These are phyloP conservation scores for Suillus ampliporus DNA, from an alignment of 768 basidiomycete genomes.

Conservation along the genomic window DNA sequence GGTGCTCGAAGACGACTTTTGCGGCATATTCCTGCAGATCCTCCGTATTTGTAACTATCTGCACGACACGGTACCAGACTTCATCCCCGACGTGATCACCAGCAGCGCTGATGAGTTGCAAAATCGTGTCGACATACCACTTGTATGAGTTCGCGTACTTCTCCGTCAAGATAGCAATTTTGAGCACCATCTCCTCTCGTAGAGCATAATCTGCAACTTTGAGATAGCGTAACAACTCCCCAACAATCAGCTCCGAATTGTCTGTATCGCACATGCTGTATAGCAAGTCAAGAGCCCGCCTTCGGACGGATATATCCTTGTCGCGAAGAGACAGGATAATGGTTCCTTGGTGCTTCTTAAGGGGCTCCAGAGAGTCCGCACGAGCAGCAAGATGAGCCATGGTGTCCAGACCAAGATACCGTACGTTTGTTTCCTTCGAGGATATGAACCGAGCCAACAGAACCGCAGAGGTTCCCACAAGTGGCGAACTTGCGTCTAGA, in stretches of 20 bases:
- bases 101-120: slow-evolving; percentile 94
- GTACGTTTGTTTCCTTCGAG: slow-evolving; percentile 97
- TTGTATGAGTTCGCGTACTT: slow-evolving; percentile 97
- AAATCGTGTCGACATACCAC: slow-evolving; percentile 98
- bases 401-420: slow-evolving; percentile 96
- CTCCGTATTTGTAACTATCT: slow-evolving; percentile 98
- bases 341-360: slow-evolving; percentile 95
- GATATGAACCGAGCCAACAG: slow-evolving; percentile 95
- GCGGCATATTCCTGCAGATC: slow-evolving; percentile 97
- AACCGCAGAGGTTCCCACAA: slow-evolving; percentile 87
- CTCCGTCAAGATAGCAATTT: slow-evolving; percentile 98
- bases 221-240: slow-evolving; percentile 91
- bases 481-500: slow-evolving; percentile 86
- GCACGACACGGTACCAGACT: slow-evolving; percentile 99
- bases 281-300: slow-evolving; percentile 91
- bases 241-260: slow-evolving; percentile 95
- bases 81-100: slow-evolving; percentile 99
- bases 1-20: slow-evolving; percentile 86
- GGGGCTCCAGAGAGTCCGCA: slow-evolving; percentile 86
- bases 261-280: slow-evolving; percentile 99
- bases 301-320: slow-evolving; percentile 95
- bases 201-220: slow-evolving; percentile 96
- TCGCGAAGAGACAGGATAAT: slow-evolving; percentile 95
- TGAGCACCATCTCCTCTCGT: slow-evolving; percentile 98
- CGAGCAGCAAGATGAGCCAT: slow-evolving; percentile 98